Conservation (phyloP, 768 basidiomycete species). For the Boletus subparvulus region DNA sequence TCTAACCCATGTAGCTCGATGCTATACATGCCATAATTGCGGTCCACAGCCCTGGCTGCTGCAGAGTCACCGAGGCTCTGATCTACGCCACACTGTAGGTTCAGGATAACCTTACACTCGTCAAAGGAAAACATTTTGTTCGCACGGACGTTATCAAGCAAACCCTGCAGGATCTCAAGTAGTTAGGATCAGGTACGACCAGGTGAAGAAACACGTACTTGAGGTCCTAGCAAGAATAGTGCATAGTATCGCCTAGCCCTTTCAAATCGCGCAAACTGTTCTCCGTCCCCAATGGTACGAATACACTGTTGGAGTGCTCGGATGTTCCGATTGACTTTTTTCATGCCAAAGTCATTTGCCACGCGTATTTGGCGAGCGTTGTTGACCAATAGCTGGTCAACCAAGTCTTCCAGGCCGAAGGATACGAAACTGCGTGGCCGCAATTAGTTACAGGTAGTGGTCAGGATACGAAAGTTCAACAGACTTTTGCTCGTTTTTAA, state of each 20-base stretch:
- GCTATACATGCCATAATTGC: conserved; percentile 82
- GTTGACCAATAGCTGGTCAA: conserved; percentile 79
- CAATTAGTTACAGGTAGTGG: not conserved
- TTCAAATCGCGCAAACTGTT: conserved; percentile 66
- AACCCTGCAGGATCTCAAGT: conserved; percentile 47
- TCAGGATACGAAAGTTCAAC: conserved; percentile 25
- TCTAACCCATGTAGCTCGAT: conserved; percentile 88
- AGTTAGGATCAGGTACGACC: not conserved
- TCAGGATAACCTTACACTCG: conserved; percentile 89
- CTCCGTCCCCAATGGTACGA: conserved; percentile 67
- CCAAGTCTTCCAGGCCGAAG: conserved; percentile 77
- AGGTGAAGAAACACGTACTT: conserved; percentile 45
- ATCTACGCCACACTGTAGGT: conserved; percentile 84
- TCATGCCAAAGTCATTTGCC: conserved; percentile 74
- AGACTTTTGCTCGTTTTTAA: conserved; percentile 65
- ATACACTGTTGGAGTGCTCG: conserved; percentile 90
- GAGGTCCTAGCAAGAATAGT: conserved; percentile 70
- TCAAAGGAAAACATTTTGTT: conserved; percentile 78
- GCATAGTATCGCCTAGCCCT: conserved; percentile 79
- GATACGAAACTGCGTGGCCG: conserved; percentile 71
- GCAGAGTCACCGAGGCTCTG: conserved; percentile 52
- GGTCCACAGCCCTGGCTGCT: conserved; percentile 54
- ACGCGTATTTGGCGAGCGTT: conserved; percentile 68
- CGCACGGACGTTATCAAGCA: conserved; percentile 69
- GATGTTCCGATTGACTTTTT: conserved; percentile 86